Base-by-base conservation (phyloP, 768 basidiomycete genomes). In the Astraeus odoratus region DNA sequence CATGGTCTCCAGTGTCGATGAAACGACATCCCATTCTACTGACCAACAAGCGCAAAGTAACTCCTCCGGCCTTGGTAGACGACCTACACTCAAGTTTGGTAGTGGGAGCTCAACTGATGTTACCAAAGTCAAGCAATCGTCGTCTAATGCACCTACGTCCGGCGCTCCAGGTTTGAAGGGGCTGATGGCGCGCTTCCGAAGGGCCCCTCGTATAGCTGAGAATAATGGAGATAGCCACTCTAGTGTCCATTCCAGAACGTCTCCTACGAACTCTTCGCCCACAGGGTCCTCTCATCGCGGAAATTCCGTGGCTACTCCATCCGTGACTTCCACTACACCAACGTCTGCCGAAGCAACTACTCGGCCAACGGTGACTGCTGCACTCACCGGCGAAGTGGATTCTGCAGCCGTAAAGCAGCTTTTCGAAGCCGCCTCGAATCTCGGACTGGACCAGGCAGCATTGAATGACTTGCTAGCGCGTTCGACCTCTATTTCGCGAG, bases 181-280 rank as follows among this genome's bases (percentile, higher is more conserved):
- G 12, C 82, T 91, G 62, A 88, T 91, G 77, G 77, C 86, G 23
- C 78, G 84, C 24, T 86, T 90, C 59, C 75, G 85, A 29, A 68
- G 54, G 46, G n/a, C n/a, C n/a, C 58, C 64, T 29, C 65, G 66
- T 36, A 51, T 59, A 19, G 22, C 49, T 33, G 63, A 67, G 39
- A 49, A 49, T 19, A 8, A 47, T 20, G 59, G 52, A 27, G 56
- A 61, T 51, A 54, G 65, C 27, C 54, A 54, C 39, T 67, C 62
- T 6, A 66, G 62, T 34, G 44, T 56, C 36, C 53, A 60, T 49
- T 61, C 59, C 26, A 51, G 55, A 44, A 55, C 54, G 18, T 58
- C 66, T 26, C 65, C 63, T 20, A 60, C 64, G 22, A 60, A 68
- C 15, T 59, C 67, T 23, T 65, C 69, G 12, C 57, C 61, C 18